phyloP scores from a whole-genome alignment of 352 stramenopile genomes.

The Peronospora tabacina region DNA sequence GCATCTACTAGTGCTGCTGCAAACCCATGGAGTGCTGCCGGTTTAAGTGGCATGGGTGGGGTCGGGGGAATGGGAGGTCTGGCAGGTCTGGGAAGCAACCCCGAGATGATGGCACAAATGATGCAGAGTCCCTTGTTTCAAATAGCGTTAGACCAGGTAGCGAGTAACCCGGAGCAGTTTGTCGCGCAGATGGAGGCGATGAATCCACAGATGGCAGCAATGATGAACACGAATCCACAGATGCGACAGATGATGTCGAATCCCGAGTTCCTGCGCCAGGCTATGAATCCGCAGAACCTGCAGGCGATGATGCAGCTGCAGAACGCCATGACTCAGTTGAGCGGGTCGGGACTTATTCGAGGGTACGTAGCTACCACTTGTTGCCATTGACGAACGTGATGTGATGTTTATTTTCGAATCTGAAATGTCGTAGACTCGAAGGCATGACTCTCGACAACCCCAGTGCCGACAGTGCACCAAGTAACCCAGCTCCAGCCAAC shows the following conservation, averaged over 20 bases:
- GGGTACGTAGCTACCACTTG: slow-evolving; percentile 35
- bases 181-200: slow-evolving; percentile 80
- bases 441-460: slow-evolving; percentile 36
- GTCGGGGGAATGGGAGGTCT: slow-evolving; percentile 26
- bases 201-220: slow-evolving; percentile 85
- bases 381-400: not conserved
- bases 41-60: slow-evolving; percentile 20
- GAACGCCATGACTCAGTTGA: slow-evolving; percentile 79
- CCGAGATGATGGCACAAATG: slow-evolving; percentile 75
- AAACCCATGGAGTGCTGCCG: slow-evolving; percentile 64
- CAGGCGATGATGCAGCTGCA: slow-evolving; percentile 90
- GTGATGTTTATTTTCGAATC: slow-evolving; percentile 3
- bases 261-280: slow-evolving; percentile 74
- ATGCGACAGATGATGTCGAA: slow-evolving; percentile 87
- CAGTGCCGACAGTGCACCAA: slow-evolving; percentile 5
- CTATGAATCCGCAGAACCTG: slow-evolving; percentile 87
- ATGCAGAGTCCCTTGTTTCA: slow-evolving; percentile 86
- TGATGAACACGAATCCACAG: slow-evolving; percentile 85
- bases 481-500: slow-evolving; percentile 25
- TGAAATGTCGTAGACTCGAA: slow-evolving; percentile 46
- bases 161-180: slow-evolving; percentile 74
- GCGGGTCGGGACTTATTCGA: slow-evolving; percentile 53
- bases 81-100: slow-evolving; percentile 35
- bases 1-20: slow-evolving; percentile 13
- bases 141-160: slow-evolving; percentile 70